Evolutionary conservation across 164 flowering plant genomes (phyloP).

Genomic region (Macadamia tetraphylla): DNA sequence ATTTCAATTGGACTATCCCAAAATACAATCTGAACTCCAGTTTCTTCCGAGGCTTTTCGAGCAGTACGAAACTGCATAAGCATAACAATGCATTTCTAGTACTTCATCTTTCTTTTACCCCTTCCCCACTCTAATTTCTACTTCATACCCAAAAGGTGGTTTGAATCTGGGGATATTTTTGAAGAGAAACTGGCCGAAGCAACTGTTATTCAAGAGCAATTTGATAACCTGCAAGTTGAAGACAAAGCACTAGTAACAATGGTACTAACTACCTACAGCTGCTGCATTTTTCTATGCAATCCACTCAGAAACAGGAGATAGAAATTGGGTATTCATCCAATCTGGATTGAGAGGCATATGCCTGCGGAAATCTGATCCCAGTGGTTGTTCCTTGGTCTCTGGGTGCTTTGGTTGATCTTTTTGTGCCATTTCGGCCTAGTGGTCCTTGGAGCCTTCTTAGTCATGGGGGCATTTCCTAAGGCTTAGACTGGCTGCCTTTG

Average conservation of each 20-base stretch:
- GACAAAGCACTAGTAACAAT: not conserved
- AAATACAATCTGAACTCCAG: constrained; percentile 89
- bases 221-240: constrained; percentile 68
- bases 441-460: too few species aligned
- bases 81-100: too few species aligned
- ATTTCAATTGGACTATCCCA: constrained; percentile 98
- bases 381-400: too few species aligned
- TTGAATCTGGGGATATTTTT: constrained; percentile 65
- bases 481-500: too few species aligned
- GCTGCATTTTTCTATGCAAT: not conserved
- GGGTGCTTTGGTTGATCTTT: too few species aligned
- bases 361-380: too few species aligned
- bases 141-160: constrained; percentile 98
- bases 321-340: too few species aligned
- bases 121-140: constrained; percentile 15
- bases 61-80: constrained; percentile 85
- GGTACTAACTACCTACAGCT: not conserved
- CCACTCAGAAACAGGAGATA: too few species aligned
- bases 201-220: constrained; percentile 80
- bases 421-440: too few species aligned
- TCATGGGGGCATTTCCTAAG: too few species aligned
- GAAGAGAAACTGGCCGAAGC: constrained; percentile 82
- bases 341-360: too few species aligned
- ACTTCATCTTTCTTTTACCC: not conserved
- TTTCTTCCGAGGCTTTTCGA: constrained; percentile 68